Evolutionary conservation across 208 protist species (phyloP).

Genomic region (Sergeia podlipaevii): DNA sequence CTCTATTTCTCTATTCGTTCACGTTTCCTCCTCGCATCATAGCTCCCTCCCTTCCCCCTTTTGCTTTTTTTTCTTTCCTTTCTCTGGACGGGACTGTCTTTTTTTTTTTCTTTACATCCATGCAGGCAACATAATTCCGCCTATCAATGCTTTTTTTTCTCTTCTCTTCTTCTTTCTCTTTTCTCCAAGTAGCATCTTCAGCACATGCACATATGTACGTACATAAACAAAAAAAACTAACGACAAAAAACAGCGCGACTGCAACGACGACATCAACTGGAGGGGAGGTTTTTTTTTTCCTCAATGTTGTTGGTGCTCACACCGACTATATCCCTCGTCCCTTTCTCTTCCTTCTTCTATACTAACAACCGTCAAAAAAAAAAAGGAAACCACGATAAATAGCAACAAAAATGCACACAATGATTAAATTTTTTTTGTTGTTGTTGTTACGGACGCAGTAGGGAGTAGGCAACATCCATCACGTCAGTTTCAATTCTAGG

Average conservation of each 20-base stretch:
- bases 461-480: slow-evolving; percentile 85
- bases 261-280: no score
- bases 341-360: slow-evolving; percentile 3
- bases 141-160: slow-evolving; percentile 9
- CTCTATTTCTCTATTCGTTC: slow-evolving; percentile 5
- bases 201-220: slow-evolving; percentile 1
- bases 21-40: background rate
- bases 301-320: slow-evolving; percentile 6
- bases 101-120: background rate
- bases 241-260: background rate
- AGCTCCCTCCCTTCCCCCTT: background rate
- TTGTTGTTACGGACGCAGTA: slow-evolving; percentile 61
- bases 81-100: background rate
- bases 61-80: slow-evolving; percentile 3
- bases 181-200: background rate
- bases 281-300: no score
- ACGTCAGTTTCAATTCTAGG: slow-evolving; percentile 93
- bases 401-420: background rate
- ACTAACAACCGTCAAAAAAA: no score
- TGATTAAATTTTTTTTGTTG: background rate
- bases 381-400: background rate
- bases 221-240: slow-evolving; percentile 15
- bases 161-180: background rate
- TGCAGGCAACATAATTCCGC: no score
- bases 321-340: no score